phyloP scores from a whole-genome alignment of 2,329 filamentous ascomycete species.

The Penicillium verrucosum region DNA sequence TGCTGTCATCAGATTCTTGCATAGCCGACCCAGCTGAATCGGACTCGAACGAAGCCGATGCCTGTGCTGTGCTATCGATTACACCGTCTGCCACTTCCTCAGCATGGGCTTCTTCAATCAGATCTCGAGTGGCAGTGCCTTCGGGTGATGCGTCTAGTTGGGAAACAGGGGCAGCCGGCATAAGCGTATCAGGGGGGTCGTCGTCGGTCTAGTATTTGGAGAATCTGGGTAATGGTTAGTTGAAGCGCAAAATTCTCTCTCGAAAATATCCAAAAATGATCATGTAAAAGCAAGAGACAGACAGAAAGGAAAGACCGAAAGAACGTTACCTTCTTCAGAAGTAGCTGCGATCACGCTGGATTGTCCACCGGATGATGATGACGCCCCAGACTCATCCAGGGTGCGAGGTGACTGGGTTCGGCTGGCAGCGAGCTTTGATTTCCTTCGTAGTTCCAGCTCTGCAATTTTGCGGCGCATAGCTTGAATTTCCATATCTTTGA shows the following conservation, averaged over 20 bases:
- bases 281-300: neutral
- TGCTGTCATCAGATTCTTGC: constrained; percentile 38
- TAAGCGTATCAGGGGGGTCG: neutral
- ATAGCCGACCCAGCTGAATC: constrained; percentile 37
- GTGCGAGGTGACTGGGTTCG: constrained; percentile 36
- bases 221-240: constrained; percentile 38
- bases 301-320: neutral
- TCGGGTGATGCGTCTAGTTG: neutral
- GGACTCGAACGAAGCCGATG: constrained; percentile 23
- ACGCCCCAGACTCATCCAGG: constrained; percentile 22
- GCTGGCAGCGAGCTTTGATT: constrained; percentile 40
- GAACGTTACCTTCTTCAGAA: constrained; percentile 10
- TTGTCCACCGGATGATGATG: constrained; percentile 19
- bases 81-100: constrained; percentile 11
- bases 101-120: constrained; percentile 7
- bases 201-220: constrained; percentile 31
- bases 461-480: constrained; percentile 50
- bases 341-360: constrained; percentile 2
- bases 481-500: constrained; percentile 50
- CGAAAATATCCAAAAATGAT: too few relatives aligned
- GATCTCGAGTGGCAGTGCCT: neutral
- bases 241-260: constrained; percentile 19
- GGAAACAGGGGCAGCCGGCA: neutral
- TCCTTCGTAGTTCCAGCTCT: constrained; percentile 46
- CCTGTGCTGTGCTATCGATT: constrained; percentile 13